phyloP scores from a whole-genome alignment of 2,329 filamentous ascomycete genomes.

The Arachnomyces sp. region DNA sequence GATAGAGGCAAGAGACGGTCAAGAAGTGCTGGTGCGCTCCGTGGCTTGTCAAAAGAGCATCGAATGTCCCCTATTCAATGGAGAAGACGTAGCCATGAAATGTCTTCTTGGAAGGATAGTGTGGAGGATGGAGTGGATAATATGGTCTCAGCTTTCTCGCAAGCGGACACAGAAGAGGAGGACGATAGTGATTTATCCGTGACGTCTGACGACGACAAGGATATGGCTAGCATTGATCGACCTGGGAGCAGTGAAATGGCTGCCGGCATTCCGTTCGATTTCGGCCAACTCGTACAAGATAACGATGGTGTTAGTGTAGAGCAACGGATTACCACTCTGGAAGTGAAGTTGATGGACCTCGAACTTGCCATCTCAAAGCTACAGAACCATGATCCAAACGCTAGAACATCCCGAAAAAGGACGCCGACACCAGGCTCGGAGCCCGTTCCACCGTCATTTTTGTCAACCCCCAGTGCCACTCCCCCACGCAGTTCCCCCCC shows the following conservation, averaged over 20 bases:
- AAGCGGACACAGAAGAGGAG: constrained; percentile 8
- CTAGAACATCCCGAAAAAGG: constrained; percentile 9
- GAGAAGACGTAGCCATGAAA: constrained; percentile 34
- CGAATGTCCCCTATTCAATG: constrained; percentile 34
- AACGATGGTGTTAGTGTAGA: constrained; percentile 34
- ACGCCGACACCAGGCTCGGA: constrained; percentile 12
- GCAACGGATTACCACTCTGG: constrained; percentile 40
- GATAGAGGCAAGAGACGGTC: constrained; percentile 34
- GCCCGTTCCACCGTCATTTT: constrained; percentile 8
- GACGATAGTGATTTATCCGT: not conserved
- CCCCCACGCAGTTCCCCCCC: constrained; percentile 12
- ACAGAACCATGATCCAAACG: constrained; percentile 25
- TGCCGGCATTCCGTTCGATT: constrained; percentile 23
- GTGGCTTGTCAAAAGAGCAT: constrained; percentile 26
- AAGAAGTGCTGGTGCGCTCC: constrained; percentile 35
- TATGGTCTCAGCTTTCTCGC: constrained; percentile 10
- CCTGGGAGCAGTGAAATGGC: constrained; percentile 3
- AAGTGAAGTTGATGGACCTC: constrained; percentile 43
- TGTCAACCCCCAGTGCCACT: constrained; percentile 6
- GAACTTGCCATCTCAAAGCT: constrained; percentile 43
- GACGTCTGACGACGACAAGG: constrained; percentile 1
- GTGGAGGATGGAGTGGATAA: constrained; percentile 20
- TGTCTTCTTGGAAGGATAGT: constrained; percentile 29
- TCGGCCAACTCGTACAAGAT: constrained; percentile 34
- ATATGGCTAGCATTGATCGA: not conserved